Conservation (phyloP, 805 yeast species). For the Metschnikowia proteae region DNA sequence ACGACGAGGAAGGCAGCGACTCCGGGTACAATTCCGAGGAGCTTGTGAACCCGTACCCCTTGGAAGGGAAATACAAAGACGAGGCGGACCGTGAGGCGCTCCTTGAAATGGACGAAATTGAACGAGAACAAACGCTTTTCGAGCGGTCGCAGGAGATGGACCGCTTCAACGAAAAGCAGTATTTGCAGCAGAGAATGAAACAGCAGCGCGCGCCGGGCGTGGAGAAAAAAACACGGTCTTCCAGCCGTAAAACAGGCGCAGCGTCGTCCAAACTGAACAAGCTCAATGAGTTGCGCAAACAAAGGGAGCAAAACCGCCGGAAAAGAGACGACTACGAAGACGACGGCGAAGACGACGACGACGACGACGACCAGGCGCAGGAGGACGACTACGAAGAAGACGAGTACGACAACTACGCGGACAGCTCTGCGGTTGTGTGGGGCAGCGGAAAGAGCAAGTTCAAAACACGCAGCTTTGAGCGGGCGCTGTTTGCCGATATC, state of each 20-base stretch:
- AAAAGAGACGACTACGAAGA: conserved; percentile 21
- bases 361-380: conserved; percentile 38
- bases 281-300: conserved; percentile 69
- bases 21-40: conserved; percentile 31
- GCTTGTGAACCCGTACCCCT: conserved; percentile 75
- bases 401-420: conserved; percentile 34
- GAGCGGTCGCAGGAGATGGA: conserved; percentile 93
- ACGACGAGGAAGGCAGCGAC: conserved; percentile 13
- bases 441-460: conserved; percentile 25
- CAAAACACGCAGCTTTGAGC: conserved; percentile 29
- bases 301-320: conserved; percentile 58
- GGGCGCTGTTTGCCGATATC: conserved; percentile 58
- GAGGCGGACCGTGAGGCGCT: conserved; percentile 66
- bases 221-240: conserved; percentile 33
- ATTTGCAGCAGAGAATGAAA: conserved; percentile 77
- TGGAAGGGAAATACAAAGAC: conserved; percentile 87
- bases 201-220: conserved; percentile 38
- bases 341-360: conserved; percentile 23
- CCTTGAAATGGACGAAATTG: conserved; percentile 82
- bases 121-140: conserved; percentile 84
- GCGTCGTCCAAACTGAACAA: conserved; percentile 45
- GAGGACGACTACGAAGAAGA: conserved; percentile 36
- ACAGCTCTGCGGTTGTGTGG: conserved; percentile 31
- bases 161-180: conserved; percentile 76
- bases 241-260: conserved; percentile 26